These are phyloP conservation scores for Globisporangium paddicum DNA, from an alignment of 352 stramenopile genomes.

Conservation along the genomic window DNA sequence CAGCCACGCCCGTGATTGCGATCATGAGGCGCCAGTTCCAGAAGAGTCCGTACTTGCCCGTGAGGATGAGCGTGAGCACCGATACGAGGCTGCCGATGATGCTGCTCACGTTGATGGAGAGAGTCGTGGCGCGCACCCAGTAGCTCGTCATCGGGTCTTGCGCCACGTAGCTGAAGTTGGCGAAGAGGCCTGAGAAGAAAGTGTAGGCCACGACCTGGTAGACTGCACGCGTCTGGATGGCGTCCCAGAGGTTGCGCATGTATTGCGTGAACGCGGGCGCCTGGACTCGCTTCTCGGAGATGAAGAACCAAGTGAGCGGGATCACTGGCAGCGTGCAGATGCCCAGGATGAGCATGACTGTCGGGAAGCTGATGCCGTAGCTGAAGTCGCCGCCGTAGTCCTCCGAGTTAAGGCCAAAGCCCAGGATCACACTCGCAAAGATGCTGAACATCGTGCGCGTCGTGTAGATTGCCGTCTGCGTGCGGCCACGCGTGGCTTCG, in stretches of 20 bases:
- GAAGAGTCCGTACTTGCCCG: slow-evolving; percentile 34
- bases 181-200: slow-evolving; percentile 45
- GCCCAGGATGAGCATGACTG: slow-evolving; percentile 13
- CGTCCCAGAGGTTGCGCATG: slow-evolving; percentile 25
- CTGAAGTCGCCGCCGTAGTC: slow-evolving; percentile 53
- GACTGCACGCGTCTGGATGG: slow-evolving; percentile 40
- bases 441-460: slow-evolving; percentile 26
- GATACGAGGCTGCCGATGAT: slow-evolving; percentile 28
- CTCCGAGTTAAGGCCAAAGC: slow-evolving; percentile 50
- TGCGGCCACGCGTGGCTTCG: slow-evolving; percentile 30
- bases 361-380: slow-evolving; percentile 45
- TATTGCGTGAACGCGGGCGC: slow-evolving; percentile 15
- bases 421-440: slow-evolving; percentile 29
- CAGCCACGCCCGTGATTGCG: slow-evolving; percentile 16
- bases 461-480: slow-evolving; percentile 42
- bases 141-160: slow-evolving; percentile 28
- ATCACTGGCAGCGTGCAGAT: slow-evolving; percentile 11
- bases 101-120: slow-evolving; percentile 17
- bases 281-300: slow-evolving; percentile 25
- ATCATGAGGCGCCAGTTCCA: slow-evolving; percentile 49
- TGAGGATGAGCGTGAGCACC: slow-evolving; percentile 28
- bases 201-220: slow-evolving; percentile 47
- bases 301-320: slow-evolving; percentile 19
- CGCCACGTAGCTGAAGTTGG: slow-evolving; percentile 30
- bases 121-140: slow-evolving; percentile 13